Conservation (phyloP, 2,329 filamentous ascomycete genomes). For the Pestalotiopsis sp. region DNA sequence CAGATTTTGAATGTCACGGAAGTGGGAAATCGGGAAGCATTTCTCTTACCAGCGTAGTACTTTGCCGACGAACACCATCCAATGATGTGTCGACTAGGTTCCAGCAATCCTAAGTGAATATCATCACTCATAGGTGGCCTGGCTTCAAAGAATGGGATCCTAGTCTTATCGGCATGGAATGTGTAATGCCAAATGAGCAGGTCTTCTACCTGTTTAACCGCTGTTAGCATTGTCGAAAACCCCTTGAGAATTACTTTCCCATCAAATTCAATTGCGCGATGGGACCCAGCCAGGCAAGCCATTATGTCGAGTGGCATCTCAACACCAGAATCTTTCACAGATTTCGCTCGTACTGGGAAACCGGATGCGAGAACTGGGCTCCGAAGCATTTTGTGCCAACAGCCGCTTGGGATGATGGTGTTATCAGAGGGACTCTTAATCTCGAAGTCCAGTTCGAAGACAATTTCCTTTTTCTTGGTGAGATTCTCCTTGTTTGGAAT, state of each 20-base stretch:
- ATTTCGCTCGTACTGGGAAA: constrained; percentile 28
- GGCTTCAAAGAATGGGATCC: constrained; percentile 29
- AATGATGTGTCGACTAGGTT: constrained; percentile 30
- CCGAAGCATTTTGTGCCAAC: constrained; percentile 33
- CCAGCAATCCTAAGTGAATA: neutral
- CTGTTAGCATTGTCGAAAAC: constrained; percentile 34
- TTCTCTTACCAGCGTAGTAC: neutral
- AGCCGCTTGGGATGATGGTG: constrained; percentile 21
- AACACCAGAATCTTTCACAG: constrained; percentile 25
- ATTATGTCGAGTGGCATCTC: constrained; percentile 34
- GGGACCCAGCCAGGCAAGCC: constrained; percentile 20
- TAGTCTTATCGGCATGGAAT: constrained; percentile 18
- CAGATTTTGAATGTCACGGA: neutral
- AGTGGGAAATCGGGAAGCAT: no score
- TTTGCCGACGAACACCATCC: constrained; percentile 17
- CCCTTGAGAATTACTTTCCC: constrained; percentile 34
- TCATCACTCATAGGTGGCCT: constrained; percentile 16
- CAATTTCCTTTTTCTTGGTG: neutral
- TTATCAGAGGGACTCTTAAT: neutral
- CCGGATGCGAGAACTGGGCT: constrained; percentile 31
- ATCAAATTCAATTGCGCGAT: constrained; percentile 26
- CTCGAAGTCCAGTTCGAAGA: neutral
- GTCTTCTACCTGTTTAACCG: constrained; percentile 20
- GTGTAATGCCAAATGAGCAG: constrained; percentile 35
- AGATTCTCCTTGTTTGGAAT: neutral